Evolutionary conservation across 805 yeast species (phyloP), one percentile per base, ranked within the genome.

Genomic region (Candida nonsorbophila): DNA sequence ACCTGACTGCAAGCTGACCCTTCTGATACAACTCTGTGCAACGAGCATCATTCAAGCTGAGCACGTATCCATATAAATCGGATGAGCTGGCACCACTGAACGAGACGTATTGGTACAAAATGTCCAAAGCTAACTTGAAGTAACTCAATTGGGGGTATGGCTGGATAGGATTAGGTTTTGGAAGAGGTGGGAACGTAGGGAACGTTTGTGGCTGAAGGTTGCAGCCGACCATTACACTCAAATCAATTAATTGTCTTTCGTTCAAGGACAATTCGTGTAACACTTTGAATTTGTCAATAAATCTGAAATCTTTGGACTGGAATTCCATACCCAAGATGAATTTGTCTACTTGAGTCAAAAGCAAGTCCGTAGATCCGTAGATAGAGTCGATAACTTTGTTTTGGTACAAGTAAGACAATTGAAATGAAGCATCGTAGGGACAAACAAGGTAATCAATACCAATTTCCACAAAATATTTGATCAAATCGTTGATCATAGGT

Each of bases 381-480:
- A 88, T 75, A 4, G 82, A 77, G 51, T 88, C 87, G 28, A 90
- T 72, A 25, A 65, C 57, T 0, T 62, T 66, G 27, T 62, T 63
- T 25, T 70, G 70, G 37, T 69, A 67, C 44, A 90, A 58, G 45
- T 85, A 86, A 5, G 83, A 74, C 44, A 92, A 64, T 55, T 90
- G 96, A 22, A 79, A 72, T 58, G 86, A 77, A 0, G 96, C 76
- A 24, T 77, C 68, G 48, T 77, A 87, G 4, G 97, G 97, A 20
- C 95, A 82, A 8, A 87, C 74, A 33, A 86, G 55, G 48, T 71
- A 88, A 34, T 79, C 81, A 8, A 84, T 56, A 3, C 62, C 69
- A 27, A 68, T 62, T 13, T 67, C 70, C 20, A 68, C 65, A 34
- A 90, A 73, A 31, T 73, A 70, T 14, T 63, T 56, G 34, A 83